phyloP scores from a whole-genome alignment of 306 rosid genomes.

The Castanopsis chinensis region DNA sequence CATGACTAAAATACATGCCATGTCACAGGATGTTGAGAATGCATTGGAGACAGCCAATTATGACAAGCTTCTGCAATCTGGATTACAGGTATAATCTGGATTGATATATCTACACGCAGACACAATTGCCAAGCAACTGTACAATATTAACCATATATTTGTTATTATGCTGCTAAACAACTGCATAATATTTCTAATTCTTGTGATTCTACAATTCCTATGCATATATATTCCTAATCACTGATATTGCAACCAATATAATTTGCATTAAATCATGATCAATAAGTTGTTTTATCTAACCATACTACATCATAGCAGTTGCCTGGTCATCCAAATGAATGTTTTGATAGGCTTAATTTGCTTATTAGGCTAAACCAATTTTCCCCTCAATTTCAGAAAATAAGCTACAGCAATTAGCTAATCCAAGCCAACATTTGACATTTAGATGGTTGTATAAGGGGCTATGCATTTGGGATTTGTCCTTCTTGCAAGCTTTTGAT shows the following conservation, averaged over 20 bases:
- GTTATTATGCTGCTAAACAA: not conserved
- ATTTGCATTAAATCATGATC: not conserved
- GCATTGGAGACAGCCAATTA: conserved; percentile 89
- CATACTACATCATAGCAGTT: not conserved
- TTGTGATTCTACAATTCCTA: not conserved
- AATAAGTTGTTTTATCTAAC: not conserved
- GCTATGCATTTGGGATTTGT: conserved; percentile 4
- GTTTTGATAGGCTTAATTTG: no score
- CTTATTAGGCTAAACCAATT: no score
- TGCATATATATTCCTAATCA: not conserved
- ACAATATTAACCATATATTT: no score
- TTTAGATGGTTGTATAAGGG: not conserved
- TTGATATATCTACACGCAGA: not conserved
- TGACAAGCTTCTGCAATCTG: conserved; percentile 96
- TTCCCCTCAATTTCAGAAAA: no score
- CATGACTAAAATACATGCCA: conserved; percentile 51
- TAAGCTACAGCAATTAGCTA: no score
- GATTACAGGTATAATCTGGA: conserved; percentile 64
- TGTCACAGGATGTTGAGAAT: conserved; percentile 75
- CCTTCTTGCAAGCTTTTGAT: conserved; percentile 14
- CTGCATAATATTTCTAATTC: not conserved
- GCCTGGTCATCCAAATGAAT: not conserved
- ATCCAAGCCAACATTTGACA: no score
- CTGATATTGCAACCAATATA: not conserved
- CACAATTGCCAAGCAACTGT: not conserved